Evolutionary conservation across 225 moss, liverwort and hornwort genomes (phyloP).

Genomic region (Bryoerythrophyllum caledonicum): DNA sequence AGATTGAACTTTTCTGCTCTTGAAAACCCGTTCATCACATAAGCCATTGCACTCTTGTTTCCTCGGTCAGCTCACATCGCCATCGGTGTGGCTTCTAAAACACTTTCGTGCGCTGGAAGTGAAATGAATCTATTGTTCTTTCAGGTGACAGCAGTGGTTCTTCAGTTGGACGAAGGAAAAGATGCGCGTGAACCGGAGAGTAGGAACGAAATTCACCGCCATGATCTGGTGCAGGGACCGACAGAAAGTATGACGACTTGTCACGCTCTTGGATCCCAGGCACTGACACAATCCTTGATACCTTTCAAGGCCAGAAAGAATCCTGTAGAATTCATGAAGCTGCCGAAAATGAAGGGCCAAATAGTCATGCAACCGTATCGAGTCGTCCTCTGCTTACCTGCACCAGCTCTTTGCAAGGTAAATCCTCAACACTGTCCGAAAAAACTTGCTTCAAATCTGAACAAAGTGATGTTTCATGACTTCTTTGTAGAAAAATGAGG

Average conservation of each 20-base stretch:
- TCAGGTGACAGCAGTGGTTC: slow-evolving; percentile 51
- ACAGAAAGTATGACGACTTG: not conserved
- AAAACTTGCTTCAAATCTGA: too few species aligned
- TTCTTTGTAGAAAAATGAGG: too few species aligned
- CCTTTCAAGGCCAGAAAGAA: slow-evolving; percentile 18
- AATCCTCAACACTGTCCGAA: not conserved
- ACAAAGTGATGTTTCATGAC: too few species aligned
- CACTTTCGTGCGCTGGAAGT: not conserved
- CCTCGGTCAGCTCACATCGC: not conserved
- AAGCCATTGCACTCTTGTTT: not conserved
- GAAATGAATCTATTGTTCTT: not conserved
- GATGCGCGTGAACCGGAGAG: not conserved
- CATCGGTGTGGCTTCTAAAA: not conserved
- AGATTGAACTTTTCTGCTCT: not conserved
- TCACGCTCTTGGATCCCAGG: not conserved
- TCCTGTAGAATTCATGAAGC: not conserved
- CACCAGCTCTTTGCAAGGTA: slow-evolving; percentile 40
- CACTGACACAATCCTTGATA: not conserved
- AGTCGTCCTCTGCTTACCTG: slow-evolving; percentile 52
- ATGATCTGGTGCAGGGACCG: not conserved
- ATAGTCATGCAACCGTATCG: not conserved
- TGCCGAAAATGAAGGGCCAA: slow-evolving; percentile 15
- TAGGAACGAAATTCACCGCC: not conserved
- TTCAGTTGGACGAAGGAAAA: slow-evolving; percentile 37
- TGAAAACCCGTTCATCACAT: not conserved